Evolutionary conservation across 2,329 filamentous ascomycete species (phyloP), one percentile per base, ranked within the genome.

Genomic region (Colletotrichum gigasporum): DNA sequence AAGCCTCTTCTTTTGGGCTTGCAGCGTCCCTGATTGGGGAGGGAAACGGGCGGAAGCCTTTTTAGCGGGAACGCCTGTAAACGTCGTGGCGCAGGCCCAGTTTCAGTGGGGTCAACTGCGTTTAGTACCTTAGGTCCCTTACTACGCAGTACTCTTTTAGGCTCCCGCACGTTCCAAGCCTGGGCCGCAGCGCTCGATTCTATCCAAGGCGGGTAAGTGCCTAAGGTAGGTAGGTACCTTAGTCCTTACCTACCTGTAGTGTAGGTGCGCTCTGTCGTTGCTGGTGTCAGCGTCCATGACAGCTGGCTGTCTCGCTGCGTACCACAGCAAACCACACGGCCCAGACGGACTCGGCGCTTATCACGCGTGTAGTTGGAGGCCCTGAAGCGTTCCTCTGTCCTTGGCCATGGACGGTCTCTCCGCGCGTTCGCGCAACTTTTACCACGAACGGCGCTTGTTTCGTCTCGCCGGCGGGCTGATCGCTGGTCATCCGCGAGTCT

Each of bases 281-380:
- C 22, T 45, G n/a, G 18, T 22, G 8, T 6, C 7, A 11, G 41
- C 28, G 22, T 50, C 22, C 45, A 5, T 5, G 20, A 24, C 22
- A 47, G 2, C n/a, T n/a, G n/a, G n/a, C n/a, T 42, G 26, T 35
- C 42, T 20, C 14, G 18, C 16, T 54, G 28, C 53, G 55, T 64
- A 64, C 51, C 48, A 28, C 56, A 64, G 56, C 61, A 64, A 64
- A 54, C 61, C 61, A 61, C 24, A 61, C 32, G 2, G 12, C 32
- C 14, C 32, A 22, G 22, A 42, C 35, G 5, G 4, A 26, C 1
- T 28, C 6, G 48, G 48, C 56, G 61, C 20, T 44, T 54, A 28
- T n/a, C n/a, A n/a, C n/a, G n/a, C n/a, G n/a, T n/a, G n/a, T n/a
- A n/a, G n/a, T n/a, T n/a, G n/a, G n/a, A n/a, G n/a, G n/a, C n/a